Conservation (phyloP, 1,284 basidiomycete species). For the Cutaneotrichosporon sp. region DNA sequence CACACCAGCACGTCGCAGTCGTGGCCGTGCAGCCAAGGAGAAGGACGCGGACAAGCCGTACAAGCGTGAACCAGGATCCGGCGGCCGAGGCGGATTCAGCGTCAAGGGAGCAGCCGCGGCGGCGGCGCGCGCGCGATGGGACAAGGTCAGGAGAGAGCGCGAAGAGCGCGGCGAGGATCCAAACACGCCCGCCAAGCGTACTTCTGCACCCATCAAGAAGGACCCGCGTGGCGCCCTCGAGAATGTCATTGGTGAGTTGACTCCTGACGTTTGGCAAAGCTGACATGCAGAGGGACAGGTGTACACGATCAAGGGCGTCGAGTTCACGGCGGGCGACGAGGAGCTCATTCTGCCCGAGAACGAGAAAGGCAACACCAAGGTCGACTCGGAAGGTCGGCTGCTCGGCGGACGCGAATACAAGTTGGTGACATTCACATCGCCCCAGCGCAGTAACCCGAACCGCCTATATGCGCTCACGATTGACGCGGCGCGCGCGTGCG, state of each 20-base stretch:
- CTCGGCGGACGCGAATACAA: constrained; percentile 84
- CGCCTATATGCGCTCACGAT: constrained; percentile 92
- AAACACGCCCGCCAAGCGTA: constrained; percentile 13
- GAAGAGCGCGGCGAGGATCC: constrained; percentile 40
- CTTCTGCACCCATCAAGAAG: constrained; percentile 9
- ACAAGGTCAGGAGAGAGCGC: constrained; percentile 37
- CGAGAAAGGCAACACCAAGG: constrained; percentile 82
- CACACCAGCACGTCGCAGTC: constrained; percentile 5
- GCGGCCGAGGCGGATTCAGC: constrained; percentile 42
- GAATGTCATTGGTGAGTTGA: constrained; percentile 22
- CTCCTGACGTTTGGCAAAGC: neutral
- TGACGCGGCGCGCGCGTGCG: constrained; percentile 90
- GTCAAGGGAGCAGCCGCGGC: constrained; percentile 45
- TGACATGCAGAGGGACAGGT: constrained; percentile 6
- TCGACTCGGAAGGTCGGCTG: constrained; percentile 76
- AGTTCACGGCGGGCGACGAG: constrained; percentile 76
- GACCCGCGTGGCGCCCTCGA: constrained; percentile 24
- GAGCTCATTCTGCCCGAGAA: constrained; percentile 81
- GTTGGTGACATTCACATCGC: constrained; percentile 75
- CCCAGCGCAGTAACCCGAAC: constrained; percentile 68
- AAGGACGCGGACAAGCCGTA: constrained; percentile 18
- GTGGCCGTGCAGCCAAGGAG: constrained; percentile 10
- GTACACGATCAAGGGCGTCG: constrained; percentile 59
- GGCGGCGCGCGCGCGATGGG: constrained; percentile 44
- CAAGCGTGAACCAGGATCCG: constrained; percentile 35